A percentile compares a stretch with the other conserved stretches of the same genome.
Evolutionary conservation across 2,329 filamentous ascomycete species (phyloP).

Genomic region (Monilinia fructigena): DNA sequence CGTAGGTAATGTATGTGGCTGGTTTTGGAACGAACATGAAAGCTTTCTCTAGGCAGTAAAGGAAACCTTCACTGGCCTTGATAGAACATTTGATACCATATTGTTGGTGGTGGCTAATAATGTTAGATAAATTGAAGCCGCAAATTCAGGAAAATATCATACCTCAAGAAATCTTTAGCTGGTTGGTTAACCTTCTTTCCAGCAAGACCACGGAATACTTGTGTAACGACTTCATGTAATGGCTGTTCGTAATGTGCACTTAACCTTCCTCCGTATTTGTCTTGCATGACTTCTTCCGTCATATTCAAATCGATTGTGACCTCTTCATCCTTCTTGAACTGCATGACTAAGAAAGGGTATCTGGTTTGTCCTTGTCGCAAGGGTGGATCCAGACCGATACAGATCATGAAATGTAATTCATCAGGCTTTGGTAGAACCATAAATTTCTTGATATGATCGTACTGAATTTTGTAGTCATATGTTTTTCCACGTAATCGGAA

Average conservation of each 20-base stretch:
- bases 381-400: constrained; percentile 89
- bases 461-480: constrained; percentile 99
- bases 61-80: constrained; percentile 96
- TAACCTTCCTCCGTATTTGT: constrained; percentile 86
- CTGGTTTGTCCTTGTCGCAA: constrained; percentile 95
- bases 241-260: constrained; percentile 89
- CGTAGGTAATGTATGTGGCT: constrained; percentile 93
- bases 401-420: constrained; percentile 91
- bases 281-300: constrained; percentile 80
- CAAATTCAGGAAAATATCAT: constrained; percentile 36
- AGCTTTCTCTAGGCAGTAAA: constrained; percentile 96
- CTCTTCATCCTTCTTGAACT: constrained; percentile 97
- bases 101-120: constrained; percentile 75
- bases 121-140: constrained; percentile 35
- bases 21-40: constrained; percentile 99
- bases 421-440: constrained; percentile 99
- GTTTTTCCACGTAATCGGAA: constrained; percentile 98
- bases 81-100: constrained; percentile 99
- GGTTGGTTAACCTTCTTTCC: constrained; percentile 94
- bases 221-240: constrained; percentile 87
- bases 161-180: constrained; percentile 88
- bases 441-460: constrained; percentile 97
- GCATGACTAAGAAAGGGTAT: constrained; percentile 98
- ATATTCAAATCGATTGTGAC: constrained; percentile 96
- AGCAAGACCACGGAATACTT: constrained; percentile 90